A percentile compares a stretch with the other conserved stretches of the same genome.
Conservation (phyloP, 176 grass and related monocot species). For the Zea luxurians region DNA sequence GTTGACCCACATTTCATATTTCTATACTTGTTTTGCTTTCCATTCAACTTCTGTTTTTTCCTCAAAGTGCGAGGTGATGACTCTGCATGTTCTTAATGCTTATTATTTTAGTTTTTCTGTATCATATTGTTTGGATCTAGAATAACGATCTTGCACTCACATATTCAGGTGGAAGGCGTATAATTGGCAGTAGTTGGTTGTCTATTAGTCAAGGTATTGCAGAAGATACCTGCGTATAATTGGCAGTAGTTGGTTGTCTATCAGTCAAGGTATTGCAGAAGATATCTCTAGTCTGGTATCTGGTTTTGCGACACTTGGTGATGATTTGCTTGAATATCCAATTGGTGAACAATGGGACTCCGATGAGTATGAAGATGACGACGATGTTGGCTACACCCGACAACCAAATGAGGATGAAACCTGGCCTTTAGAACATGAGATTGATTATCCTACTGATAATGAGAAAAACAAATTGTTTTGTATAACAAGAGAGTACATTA, state of each 20-base stretch:
- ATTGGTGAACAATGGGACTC: slow-evolving; percentile 95
- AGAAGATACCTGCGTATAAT: too few relatives aligned
- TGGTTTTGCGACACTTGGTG: slow-evolving; percentile 79
- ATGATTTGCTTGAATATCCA: slow-evolving; percentile 86
- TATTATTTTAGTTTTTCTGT: slow-evolving; percentile 9
- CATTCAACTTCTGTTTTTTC: not conserved
- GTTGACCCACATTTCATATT: not conserved
- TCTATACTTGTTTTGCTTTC: slow-evolving; percentile 7
- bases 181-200: too few relatives aligned
- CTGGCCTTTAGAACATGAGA: slow-evolving; percentile 95
- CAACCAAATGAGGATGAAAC: slow-evolving; percentile 97
- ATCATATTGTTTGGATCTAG: not conserved
- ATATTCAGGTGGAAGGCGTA: slow-evolving; percentile 70
- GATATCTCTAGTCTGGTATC: slow-evolving; percentile 83
- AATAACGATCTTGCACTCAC: slow-evolving; percentile 20
- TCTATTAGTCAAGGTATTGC: too few relatives aligned
- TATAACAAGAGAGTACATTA: too few relatives aligned
- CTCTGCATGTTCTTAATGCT: slow-evolving; percentile 10
- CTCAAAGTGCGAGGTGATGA: not conserved
- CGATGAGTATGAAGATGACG: slow-evolving; percentile 90
- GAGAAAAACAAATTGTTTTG: too few relatives aligned
- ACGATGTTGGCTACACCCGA: slow-evolving; percentile 92
- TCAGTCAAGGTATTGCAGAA: slow-evolving; percentile 95
- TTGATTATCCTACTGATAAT: slow-evolving; percentile 97
- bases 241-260: slow-evolving; percentile 83